Conservation (phyloP, 1,139 yeast genomes). For the Pichiaceae sp. region DNA sequence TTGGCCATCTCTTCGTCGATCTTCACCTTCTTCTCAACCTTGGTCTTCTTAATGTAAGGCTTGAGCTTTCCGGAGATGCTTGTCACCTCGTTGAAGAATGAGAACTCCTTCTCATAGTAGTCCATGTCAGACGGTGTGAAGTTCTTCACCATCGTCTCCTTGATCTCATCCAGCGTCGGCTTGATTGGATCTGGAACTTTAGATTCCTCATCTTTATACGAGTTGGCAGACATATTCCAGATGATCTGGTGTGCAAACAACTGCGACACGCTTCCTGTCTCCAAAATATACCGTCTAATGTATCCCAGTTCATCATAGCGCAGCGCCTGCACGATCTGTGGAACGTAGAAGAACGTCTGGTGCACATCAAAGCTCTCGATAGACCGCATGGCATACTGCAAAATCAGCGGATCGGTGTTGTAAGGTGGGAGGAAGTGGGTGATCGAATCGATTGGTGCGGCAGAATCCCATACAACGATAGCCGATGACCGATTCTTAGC, state of each 20-base stretch:
- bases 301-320: slow-evolving; percentile 79
- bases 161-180: slow-evolving; percentile 73
- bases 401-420: slow-evolving; percentile 55
- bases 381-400: slow-evolving; percentile 88
- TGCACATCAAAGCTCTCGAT: slow-evolving; percentile 83
- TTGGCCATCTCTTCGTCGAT: slow-evolving; percentile 93
- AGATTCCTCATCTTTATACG: slow-evolving; percentile 84
- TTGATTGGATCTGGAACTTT: slow-evolving; percentile 73
- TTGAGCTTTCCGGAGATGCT: slow-evolving; percentile 88
- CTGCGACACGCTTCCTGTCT: slow-evolving; percentile 86
- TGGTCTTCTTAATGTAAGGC: slow-evolving; percentile 87
- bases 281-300: slow-evolving; percentile 80
- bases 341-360: slow-evolving; percentile 90
- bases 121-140: slow-evolving; percentile 53
- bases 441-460: slow-evolving; percentile 80
- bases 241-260: slow-evolving; percentile 95
- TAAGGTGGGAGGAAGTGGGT: slow-evolving; percentile 75
- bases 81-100: slow-evolving; percentile 86
- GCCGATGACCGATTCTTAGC: slow-evolving; percentile 32
- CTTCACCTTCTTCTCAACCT: slow-evolving; percentile 92
- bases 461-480: slow-evolving; percentile 67
- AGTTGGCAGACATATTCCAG: slow-evolving; percentile 96
- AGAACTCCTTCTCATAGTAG: slow-evolving; percentile 78
- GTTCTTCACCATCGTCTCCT: slow-evolving; percentile 52
- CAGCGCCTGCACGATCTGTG: slow-evolving; percentile 91